Evolutionary conservation across 176 grass and related monocot species (phyloP).

Genomic region (Cymbopogon citratus): DNA sequence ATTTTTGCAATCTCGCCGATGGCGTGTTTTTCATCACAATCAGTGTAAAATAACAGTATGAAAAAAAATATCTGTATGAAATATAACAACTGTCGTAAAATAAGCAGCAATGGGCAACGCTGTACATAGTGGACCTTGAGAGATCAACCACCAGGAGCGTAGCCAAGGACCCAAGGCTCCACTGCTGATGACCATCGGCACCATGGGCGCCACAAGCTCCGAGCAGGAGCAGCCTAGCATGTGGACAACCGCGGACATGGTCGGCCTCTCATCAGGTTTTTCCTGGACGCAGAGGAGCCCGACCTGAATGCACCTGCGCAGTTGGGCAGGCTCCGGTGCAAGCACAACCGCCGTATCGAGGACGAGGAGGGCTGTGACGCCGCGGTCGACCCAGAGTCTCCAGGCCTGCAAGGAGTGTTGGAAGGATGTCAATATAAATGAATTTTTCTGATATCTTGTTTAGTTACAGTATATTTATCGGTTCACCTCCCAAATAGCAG

Average conservation of each 20-base stretch:
- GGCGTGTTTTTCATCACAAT: too few relatives aligned
- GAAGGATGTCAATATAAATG: neutral
- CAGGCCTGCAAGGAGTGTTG: conserved; percentile 11
- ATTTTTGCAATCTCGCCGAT: too few relatives aligned
- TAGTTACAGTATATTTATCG: too few relatives aligned
- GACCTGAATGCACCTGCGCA: conserved; percentile 37
- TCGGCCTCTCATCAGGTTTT: conserved; percentile 12
- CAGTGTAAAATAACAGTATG: too few relatives aligned
- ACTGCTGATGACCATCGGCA: neutral
- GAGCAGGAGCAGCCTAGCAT: conserved; percentile 24
- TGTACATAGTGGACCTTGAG: neutral
- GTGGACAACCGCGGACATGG: conserved; percentile 7
- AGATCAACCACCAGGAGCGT: neutral
- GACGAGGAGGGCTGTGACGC: conserved; percentile 12
- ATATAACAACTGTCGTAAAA: neutral
- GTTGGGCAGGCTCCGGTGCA: neutral
- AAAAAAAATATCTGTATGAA: too few relatives aligned
- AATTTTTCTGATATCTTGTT: too few relatives aligned
- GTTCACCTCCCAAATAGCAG: neutral
- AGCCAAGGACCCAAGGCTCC: neutral
- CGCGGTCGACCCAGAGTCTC: conserved; percentile 18
- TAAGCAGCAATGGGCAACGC: neutral
- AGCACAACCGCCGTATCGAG: conserved; percentile 20
- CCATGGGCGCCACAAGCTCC: neutral
- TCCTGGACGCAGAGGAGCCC: conserved; percentile 48